A percentile compares a stretch with the other conserved stretches of the same genome.
These are phyloP conservation scores for Pleurotus ostreatus DNA, from an alignment of 768 basidiomycete genomes.

Conservation along the genomic window DNA sequence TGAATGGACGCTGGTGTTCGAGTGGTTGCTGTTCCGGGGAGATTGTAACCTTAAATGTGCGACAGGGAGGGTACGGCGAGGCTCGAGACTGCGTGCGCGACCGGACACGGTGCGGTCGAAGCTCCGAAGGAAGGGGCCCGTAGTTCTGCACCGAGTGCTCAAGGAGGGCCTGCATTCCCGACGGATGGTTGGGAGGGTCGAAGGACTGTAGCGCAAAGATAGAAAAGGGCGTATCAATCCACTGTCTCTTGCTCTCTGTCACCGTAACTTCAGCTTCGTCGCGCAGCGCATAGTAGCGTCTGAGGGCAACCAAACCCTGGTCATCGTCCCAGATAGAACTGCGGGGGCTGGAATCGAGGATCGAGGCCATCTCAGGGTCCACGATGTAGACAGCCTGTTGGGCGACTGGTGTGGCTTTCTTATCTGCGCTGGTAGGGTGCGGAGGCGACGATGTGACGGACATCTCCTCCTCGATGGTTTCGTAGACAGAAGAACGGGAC, in stretches of 20 bases:
- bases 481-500: slow-evolving; percentile 68
- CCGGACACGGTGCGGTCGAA: slow-evolving; percentile 56
- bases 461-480: slow-evolving; percentile 75
- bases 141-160: slow-evolving; percentile 70
- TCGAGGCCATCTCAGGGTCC: slow-evolving; percentile 49
- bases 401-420: slow-evolving; percentile 30
- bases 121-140: slow-evolving; percentile 69
- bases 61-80: slow-evolving; percentile 64
- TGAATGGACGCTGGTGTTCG: slow-evolving; percentile 17
- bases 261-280: slow-evolving; percentile 68
- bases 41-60: slow-evolving; percentile 39
- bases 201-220: slow-evolving; percentile 72
- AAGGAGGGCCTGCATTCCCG: slow-evolving; percentile 68
- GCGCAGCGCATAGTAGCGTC: slow-evolving; percentile 64
- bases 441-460: slow-evolving; percentile 28
- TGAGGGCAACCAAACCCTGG: slow-evolving; percentile 55
- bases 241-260: slow-evolving; percentile 57
- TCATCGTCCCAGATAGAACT: slow-evolving; percentile 64
- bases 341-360: slow-evolving; percentile 32
- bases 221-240: slow-evolving; percentile 73
- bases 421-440: slow-evolving; percentile 25
- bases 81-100: slow-evolving; percentile 69
- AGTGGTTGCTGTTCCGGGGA: slow-evolving; percentile 38
- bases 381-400: slow-evolving; percentile 49
- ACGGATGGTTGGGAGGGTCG: slow-evolving; percentile 59